phyloP scores from a whole-genome alignment of 2,329 filamentous ascomycete species.

The Colletotrichum sansevieriae region DNA sequence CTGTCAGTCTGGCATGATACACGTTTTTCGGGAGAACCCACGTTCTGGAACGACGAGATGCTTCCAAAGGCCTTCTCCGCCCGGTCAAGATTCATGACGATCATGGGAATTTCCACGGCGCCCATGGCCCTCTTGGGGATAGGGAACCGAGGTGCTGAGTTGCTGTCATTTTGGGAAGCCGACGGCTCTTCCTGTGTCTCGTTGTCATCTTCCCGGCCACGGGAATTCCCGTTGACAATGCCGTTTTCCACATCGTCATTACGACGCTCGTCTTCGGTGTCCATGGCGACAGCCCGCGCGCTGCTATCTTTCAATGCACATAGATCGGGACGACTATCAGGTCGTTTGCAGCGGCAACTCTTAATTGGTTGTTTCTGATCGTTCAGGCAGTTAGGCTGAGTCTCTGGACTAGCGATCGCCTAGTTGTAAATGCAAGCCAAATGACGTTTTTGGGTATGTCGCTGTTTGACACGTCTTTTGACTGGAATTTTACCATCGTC shows the following conservation, averaged over 20 bases:
- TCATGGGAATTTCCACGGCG: conserved; percentile 59
- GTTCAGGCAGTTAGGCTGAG: background rate
- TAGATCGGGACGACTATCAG: background rate
- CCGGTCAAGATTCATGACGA: conserved; percentile 59
- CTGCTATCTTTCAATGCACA: conserved; percentile 3
- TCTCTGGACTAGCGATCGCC: background rate
- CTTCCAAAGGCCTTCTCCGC: conserved; percentile 58
- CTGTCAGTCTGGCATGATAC: conserved; percentile 1
- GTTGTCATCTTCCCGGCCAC: background rate
- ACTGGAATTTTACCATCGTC: conserved; percentile 30
- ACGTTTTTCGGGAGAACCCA: conserved; percentile 44
- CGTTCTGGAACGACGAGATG: conserved; percentile 54
- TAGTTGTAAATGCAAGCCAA: background rate
- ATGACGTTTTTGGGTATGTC: conserved; percentile 3
- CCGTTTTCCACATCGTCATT: conserved; percentile 15
- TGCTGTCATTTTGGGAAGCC: background rate
- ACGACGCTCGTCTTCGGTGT: conserved; percentile 19
- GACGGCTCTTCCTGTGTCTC: background rate
- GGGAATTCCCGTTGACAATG: background rate
- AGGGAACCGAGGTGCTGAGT: conserved; percentile 46
- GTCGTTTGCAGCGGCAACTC: conserved; percentile 1
- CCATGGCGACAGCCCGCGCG: conserved; percentile 26
- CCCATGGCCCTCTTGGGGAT: conserved; percentile 53
- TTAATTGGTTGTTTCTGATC: conserved; percentile 3
- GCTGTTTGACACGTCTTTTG: background rate